Conservation (phyloP, 73 alveolate species). For the Stentor coeruleus region DNA sequence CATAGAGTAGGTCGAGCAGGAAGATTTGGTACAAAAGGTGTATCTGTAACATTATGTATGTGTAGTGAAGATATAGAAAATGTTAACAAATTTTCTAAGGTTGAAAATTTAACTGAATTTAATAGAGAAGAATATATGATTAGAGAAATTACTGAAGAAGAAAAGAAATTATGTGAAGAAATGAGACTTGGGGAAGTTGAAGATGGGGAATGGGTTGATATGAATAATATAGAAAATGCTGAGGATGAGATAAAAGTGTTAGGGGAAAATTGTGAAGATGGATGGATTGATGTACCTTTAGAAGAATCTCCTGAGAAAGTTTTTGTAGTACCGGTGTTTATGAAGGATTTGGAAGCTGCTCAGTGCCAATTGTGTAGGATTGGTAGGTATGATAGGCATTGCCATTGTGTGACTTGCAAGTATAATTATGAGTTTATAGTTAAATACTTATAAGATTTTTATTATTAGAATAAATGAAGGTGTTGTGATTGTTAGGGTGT, state of each 20-base stretch:
- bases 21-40: slow-evolving; percentile 86
- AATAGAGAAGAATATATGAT: not conserved
- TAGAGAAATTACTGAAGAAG: not conserved
- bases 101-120: not conserved
- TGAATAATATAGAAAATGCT: not conserved
- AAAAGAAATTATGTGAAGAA: not conserved
- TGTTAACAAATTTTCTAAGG: not conserved
- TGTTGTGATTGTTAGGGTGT: too few species aligned
- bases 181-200: not conserved
- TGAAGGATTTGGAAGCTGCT: not conserved
- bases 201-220: not conserved
- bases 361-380: not conserved
- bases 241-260: too few species aligned
- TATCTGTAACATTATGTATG: slow-evolving; percentile 48
- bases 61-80: not conserved
- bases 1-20: slow-evolving; percentile 98
- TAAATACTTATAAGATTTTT: slow-evolving; percentile 1
- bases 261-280: not conserved
- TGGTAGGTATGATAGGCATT: not conserved
- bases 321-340: not conserved
- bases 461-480: too few species aligned
- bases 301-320: not conserved
- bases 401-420: slow-evolving; percentile 6
- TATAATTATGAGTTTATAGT: not conserved
- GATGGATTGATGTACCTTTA: not conserved